Conservation (phyloP, 345 rosid genomes). For the Combretum micranthum region DNA sequence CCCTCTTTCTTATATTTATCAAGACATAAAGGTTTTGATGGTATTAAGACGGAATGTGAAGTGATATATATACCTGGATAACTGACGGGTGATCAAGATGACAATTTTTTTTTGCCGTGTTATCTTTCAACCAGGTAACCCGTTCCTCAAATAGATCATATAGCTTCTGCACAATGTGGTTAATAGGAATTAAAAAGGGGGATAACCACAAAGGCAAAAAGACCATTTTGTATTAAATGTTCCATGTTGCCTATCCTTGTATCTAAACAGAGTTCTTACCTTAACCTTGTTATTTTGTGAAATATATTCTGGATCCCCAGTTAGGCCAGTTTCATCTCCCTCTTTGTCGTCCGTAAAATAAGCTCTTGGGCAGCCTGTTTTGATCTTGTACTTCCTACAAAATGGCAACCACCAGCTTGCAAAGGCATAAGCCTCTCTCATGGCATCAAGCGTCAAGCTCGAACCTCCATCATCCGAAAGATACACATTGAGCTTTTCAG, state of each 20-base stretch:
- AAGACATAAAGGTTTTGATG: no score
- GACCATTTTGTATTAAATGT: no score
- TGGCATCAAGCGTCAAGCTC: slow-evolving; percentile 28
- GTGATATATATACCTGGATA: no score
- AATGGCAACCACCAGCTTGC: slow-evolving; percentile 34
- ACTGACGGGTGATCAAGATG: no score
- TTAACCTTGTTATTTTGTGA: not conserved
- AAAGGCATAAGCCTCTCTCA: slow-evolving; percentile 30
- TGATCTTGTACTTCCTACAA: slow-evolving; percentile 15
- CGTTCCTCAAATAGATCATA: no score
- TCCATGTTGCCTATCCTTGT: no score
- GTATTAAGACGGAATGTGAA: no score
- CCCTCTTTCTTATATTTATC: no score
- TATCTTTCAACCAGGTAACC: no score
- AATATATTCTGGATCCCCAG: slow-evolving; percentile 13
- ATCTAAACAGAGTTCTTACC: not conserved
- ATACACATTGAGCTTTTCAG: slow-evolving; percentile 26
- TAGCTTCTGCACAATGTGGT: slow-evolving; percentile 1
- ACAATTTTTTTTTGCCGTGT: no score
- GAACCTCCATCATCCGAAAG: slow-evolving; percentile 41
- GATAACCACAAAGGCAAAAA: no score
- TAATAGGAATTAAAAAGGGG: not conserved
- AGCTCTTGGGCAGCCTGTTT: slow-evolving; percentile 25
- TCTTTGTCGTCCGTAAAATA: slow-evolving; percentile 13
- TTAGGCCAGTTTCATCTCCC: slow-evolving; percentile 6